Base-by-base conservation (phyloP, 1,139 yeast species). In the Diutina sp. region DNA sequence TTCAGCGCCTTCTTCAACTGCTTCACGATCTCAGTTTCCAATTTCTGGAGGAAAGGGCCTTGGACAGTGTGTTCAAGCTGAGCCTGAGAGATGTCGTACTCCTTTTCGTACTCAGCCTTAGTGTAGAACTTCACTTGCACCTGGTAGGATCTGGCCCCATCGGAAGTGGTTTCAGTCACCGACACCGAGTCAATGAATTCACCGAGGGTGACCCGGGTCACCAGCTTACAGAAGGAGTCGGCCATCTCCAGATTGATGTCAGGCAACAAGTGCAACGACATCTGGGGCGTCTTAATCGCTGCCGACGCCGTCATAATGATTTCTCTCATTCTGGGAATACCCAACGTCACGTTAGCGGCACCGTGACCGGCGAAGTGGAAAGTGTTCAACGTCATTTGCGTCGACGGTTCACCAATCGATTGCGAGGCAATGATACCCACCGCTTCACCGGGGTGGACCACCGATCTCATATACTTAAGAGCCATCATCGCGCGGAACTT, bases 331-430 rank as follows among this genome's bases (percentile, higher is more conserved):
- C 99, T 97, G 55, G 99, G 99, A 69, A 95, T 95, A 87, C 99
- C 99, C 67, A 95, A 80, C 0, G 99, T 95, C 63, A 95, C 99
- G 72, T 95, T 95, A 55, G 99, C 99, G 58, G 99, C 99, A 83
- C 99, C 99, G 76, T 95, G 99, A 70, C 99, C 99, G 64, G 99
- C 99, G 68, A 95, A 95, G 77, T 95, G 99, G 95, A 95, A 95
- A 57, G 99, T 95, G 72, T 95, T 95, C 67, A 95, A 82, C 25
- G 99, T 95, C 99, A 95, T 95, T 77, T 95, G 99, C 6, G 99
- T 95, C 4, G 98, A 90, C 56, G 99, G 99, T 73, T 95, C 99
- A 74, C 99, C 99, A 69, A 95, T 86, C 58, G 98, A 91, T 74
- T 95, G 98, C 48, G 98, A 88, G 9, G 99, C 99, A 73, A 95